These are phyloP conservation scores for Ceratocystis destructans DNA, from an alignment of 2,329 filamentous ascomycete genomes.

Conservation along the genomic window DNA sequence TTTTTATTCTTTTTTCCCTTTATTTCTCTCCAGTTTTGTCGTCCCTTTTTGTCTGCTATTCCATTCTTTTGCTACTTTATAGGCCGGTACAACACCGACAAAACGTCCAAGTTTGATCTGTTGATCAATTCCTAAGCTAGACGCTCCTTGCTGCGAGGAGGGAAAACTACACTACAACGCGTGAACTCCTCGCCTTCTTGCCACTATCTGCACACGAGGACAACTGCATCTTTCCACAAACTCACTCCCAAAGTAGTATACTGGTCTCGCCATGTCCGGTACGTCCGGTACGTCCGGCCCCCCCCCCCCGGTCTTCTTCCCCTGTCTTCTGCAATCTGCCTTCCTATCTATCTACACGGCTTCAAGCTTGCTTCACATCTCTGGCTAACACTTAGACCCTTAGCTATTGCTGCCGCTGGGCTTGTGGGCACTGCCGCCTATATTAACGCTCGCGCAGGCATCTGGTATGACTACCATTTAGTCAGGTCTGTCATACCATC, in stretches of 20 bases:
- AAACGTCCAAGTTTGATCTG: background rate
- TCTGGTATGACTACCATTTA: slow-evolving; percentile 52
- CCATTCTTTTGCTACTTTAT: background rate
- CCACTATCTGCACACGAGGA: background rate
- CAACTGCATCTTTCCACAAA: background rate
- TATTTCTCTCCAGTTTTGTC: background rate
- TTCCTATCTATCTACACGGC: background rate
- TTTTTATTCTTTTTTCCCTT: background rate
- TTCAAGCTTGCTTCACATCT: background rate
- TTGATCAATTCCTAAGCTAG: background rate
- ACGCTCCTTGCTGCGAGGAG: background rate
- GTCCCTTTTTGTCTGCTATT: background rate
- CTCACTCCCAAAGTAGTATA: background rate
- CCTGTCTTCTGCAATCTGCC: background rate
- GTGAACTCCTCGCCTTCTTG: background rate
- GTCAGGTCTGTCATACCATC: slow-evolving; percentile 39
- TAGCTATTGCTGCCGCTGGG: slow-evolving; percentile 31
- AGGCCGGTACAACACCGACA: background rate
- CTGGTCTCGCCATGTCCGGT: background rate
- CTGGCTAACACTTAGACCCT: background rate
- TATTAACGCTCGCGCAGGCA: slow-evolving; percentile 54
- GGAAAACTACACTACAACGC: background rate
- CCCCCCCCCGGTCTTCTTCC: background rate
- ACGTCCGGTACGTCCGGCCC: background rate
- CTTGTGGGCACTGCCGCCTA: slow-evolving; percentile 57